Percentiles rank a stretch among this genome's conserved stretches.
phyloP scores from a whole-genome alignment of 805 yeast genomes.

The Nakazawaea holstii region DNA sequence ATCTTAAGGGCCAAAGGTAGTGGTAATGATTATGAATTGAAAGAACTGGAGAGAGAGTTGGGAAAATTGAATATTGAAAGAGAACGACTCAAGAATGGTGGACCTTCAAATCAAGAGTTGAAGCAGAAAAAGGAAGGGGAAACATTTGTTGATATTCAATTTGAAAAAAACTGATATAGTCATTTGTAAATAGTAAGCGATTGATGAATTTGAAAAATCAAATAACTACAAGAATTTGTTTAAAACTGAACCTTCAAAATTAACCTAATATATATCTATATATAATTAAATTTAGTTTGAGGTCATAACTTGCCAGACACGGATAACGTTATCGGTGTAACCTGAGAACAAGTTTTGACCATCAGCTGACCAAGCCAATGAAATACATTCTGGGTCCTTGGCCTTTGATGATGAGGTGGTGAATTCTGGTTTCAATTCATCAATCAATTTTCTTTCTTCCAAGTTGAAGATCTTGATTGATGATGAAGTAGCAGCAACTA shows the following conservation, averaged over 20 bases:
- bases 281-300: constrained; percentile 30
- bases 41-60: constrained; percentile 63
- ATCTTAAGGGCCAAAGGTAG: constrained; percentile 63
- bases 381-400: constrained; percentile 96
- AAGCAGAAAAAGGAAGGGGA: constrained; percentile 5
- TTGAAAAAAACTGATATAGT: constrained; percentile 10
- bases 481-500: constrained; percentile 98
- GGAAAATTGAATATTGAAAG: constrained; percentile 36
- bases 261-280: not conserved
- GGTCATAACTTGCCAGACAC: constrained; percentile 99
- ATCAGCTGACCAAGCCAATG: constrained; percentile 99
- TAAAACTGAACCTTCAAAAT: not conserved
- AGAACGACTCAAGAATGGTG: not conserved
- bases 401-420: constrained; percentile 77
- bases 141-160: constrained; percentile 11
- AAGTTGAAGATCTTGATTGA: constrained; percentile 98
- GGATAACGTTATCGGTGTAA: constrained; percentile 98
- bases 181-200: not conserved
- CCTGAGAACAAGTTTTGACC: constrained; percentile 99
- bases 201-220: not conserved
- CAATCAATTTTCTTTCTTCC: constrained; percentile 90
- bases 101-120: constrained; percentile 3
- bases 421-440: constrained; percentile 97
- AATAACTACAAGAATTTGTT: not conserved
- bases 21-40: constrained; percentile 56